A percentile compares a stretch with the other conserved stretches of the same genome.
Evolutionary conservation across 208 protist species (phyloP).

Genomic region (Wallacemonas sp.): DNA sequence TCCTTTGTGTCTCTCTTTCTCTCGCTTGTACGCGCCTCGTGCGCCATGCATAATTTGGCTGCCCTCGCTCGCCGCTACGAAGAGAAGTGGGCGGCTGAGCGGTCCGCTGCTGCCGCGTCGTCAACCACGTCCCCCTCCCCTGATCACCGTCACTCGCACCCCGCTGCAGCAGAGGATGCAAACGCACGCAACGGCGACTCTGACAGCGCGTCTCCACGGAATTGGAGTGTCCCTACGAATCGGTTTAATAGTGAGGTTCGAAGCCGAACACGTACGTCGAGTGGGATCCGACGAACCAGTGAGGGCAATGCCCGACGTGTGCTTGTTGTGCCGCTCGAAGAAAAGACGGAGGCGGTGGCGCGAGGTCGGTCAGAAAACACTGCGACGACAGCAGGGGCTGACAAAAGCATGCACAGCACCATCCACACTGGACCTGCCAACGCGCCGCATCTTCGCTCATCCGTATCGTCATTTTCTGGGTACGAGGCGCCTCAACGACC

Average conservation of each 20-base stretch:
- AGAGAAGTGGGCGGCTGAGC: conserved; percentile 11
- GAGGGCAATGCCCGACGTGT: not conserved
- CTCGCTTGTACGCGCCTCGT: not conserved
- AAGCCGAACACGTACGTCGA: not conserved
- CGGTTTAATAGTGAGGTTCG: not conserved
- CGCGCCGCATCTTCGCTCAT: too few relatives aligned
- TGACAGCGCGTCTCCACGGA: not conserved
- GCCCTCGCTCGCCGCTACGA: not conserved
- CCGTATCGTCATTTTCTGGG: too few relatives aligned
- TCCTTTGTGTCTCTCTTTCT: not conserved
- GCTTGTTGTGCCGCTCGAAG: conserved; percentile 1
- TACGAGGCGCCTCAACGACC: too few relatives aligned
- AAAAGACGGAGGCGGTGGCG: too few relatives aligned
- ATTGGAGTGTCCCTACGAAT: conserved; percentile 4
- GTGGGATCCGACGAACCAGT: not conserved
- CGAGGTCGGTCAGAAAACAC: too few relatives aligned
- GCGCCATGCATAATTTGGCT: conserved; percentile 3
- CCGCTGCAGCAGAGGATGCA: not conserved
- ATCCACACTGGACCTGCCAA: too few relatives aligned
- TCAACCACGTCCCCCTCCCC: not conserved
- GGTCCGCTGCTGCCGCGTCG: not conserved
- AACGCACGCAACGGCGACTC: not conserved
- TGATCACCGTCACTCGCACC: not conserved
- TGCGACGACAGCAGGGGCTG: too few relatives aligned
- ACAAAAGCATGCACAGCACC: too few relatives aligned